Evolutionary conservation across 2,329 filamentous ascomycete species (phyloP), one percentile per base, ranked within the genome.

Genomic region (Fusarium tuaranense): DNA sequence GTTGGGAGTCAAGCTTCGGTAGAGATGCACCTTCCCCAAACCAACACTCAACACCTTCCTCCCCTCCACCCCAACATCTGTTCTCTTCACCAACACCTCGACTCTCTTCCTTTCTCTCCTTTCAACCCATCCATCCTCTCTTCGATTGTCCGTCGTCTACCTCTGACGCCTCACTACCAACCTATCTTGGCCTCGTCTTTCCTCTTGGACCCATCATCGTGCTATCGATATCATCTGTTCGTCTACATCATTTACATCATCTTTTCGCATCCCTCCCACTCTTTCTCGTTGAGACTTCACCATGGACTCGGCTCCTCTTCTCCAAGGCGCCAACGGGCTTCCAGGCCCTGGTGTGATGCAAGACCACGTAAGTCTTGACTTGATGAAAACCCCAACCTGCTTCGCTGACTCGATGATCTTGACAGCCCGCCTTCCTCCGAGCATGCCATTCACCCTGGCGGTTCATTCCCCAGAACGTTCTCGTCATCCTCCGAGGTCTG

Each of bases 361-460:
- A 62, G 83, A 84, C 53, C 83, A 84, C 74, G 83, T 83, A 59
- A 77, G 80, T 65, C 14, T 30, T 13, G n/a, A 2, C 3, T 16
- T n/a, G 13, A 4, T 12, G 22, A 16, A 13, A 13, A 2, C 14
- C 41, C 2, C 9, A 20, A 4, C 7, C 7, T 51, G 4, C 10
- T 39, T 48, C 55, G 38, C 76, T 81, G 41, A 79, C 63, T 14
- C 20, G 5, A 13, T 12, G 7, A n/a, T 9, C 12, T 30, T 1
- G 18, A 46, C 55, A 89, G 87, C 86, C 87, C 32, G 85, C 88
- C 16, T 88, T 87, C 67, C 82, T 88, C 16, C 86, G 87, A 76
- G 86, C 84, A 57, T 86, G 85, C 46, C 88, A 89, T 71, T 89
- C 88, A 2, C 85, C 87, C 22, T 89, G 87, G 86, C 75, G 81